Conservation (phyloP, 805 yeast genomes). For the Teunomyces aglyptinius region DNA sequence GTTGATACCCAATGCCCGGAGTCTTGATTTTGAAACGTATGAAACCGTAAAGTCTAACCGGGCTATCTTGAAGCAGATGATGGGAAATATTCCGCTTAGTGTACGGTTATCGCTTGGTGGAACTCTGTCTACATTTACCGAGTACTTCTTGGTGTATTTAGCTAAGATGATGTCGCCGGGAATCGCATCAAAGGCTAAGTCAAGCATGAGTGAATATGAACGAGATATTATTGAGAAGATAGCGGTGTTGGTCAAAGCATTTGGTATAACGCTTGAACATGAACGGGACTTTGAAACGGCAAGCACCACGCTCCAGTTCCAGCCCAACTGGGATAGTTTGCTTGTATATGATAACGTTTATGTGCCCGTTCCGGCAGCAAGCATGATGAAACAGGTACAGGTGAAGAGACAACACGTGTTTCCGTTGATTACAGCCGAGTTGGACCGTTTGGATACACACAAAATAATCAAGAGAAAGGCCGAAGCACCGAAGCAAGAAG, state of each 20-base stretch:
- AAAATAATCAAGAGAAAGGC: conserved; percentile 14
- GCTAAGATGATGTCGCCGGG: conserved; percentile 32
- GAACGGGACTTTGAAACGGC: conserved; percentile 35
- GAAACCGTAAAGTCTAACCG: conserved; percentile 36
- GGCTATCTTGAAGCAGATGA: conserved; percentile 30
- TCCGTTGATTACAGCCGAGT: conserved; percentile 35
- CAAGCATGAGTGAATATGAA: conserved; percentile 27
- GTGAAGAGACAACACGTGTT: conserved; percentile 32
- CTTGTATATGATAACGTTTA: conserved; percentile 21
- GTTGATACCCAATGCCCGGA: conserved; percentile 31
- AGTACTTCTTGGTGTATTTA: conserved; percentile 35
- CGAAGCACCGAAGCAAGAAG: conserved; percentile 17
- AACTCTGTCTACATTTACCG: conserved; percentile 21
- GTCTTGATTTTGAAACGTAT: conserved; percentile 36
- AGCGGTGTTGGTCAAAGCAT: conserved; percentile 35
- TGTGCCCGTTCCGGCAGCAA: conserved; percentile 13
- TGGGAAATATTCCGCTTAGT: conserved; percentile 26
- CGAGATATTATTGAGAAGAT: conserved; percentile 33
- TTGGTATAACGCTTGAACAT: conserved; percentile 40
- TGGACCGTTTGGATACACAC: conserved; percentile 21
- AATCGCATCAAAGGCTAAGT: conserved; percentile 20
- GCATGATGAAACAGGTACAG: conserved; percentile 23
- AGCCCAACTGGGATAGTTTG: conserved; percentile 37
- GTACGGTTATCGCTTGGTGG: conserved; percentile 30
- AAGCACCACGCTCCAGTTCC: conserved; percentile 22